These are phyloP conservation scores for Podaxis carcinomalis DNA, from an alignment of 768 basidiomycete species.

Conservation along the genomic window DNA sequence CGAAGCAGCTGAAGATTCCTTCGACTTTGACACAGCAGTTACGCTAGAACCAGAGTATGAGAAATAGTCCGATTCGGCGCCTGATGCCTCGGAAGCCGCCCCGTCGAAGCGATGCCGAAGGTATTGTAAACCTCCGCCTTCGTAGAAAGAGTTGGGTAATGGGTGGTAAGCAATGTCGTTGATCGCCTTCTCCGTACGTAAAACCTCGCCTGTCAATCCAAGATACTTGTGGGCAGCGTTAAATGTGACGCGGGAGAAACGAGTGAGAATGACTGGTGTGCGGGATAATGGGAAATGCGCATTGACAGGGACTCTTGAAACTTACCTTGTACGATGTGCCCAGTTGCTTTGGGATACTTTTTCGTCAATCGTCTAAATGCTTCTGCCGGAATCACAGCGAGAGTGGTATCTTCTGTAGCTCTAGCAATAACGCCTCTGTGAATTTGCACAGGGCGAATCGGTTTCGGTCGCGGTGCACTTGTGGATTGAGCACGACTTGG, in stretches of 20 bases:
- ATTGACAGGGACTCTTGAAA: neutral
- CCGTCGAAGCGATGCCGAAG: slow-evolving; percentile 89
- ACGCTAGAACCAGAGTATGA: slow-evolving; percentile 23
- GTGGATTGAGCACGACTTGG: slow-evolving; percentile 20
- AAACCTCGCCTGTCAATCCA: slow-evolving; percentile 90
- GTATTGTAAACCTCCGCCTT: slow-evolving; percentile 84
- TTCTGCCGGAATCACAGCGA: slow-evolving; percentile 98
- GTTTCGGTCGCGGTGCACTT: slow-evolving; percentile 14
- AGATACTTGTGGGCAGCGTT: slow-evolving; percentile 96
- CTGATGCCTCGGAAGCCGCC: slow-evolving; percentile 39
- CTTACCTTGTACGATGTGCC: slow-evolving; percentile 90
- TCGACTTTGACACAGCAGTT: slow-evolving; percentile 18
- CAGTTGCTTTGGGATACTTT: slow-evolving; percentile 95
- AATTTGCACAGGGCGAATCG: slow-evolving; percentile 27
- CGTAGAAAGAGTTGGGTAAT: slow-evolving; percentile 86
- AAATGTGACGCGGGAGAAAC: slow-evolving; percentile 96
- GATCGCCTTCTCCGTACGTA: slow-evolving; percentile 95
- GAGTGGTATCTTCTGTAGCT: slow-evolving; percentile 88
- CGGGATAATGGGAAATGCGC: slow-evolving; percentile 8
- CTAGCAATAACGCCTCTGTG: slow-evolving; percentile 84
- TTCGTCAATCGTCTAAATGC: slow-evolving; percentile 92
- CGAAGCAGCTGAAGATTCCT: slow-evolving; percentile 22
- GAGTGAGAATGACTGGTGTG: slow-evolving; percentile 79
- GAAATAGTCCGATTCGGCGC: slow-evolving; percentile 59
- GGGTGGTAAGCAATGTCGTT: slow-evolving; percentile 97